Conservation (phyloP, 139 green algal species). For the Eudorina sp. region DNA sequence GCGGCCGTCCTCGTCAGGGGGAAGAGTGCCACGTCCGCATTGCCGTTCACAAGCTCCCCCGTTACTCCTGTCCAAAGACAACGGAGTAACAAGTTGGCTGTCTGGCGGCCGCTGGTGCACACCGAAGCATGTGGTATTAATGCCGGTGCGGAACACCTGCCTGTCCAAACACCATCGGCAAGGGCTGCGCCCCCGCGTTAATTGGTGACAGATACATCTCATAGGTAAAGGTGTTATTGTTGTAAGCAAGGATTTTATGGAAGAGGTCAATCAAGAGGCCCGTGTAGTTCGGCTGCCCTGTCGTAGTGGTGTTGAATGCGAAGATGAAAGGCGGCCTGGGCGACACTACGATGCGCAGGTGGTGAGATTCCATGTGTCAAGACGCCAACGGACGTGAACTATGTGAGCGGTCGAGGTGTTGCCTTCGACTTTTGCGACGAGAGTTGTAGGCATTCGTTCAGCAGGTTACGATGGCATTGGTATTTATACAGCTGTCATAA, state of each 20-base stretch:
- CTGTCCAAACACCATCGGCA: neutral
- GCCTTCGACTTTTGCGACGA: too few relatives aligned
- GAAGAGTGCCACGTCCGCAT: conserved; percentile 55
- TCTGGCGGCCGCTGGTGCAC: too few relatives aligned
- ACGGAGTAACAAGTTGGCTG: neutral
- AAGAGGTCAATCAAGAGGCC: conserved; percentile 16
- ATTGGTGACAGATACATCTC: neutral
- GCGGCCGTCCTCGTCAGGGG: conserved; percentile 49
- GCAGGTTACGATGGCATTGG: too few relatives aligned
- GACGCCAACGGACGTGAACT: too few relatives aligned
- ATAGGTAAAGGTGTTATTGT: neutral
- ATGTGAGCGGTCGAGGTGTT: neutral
- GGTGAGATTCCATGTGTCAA: neutral
- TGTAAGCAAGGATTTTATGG: neutral
- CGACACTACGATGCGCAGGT: neutral
- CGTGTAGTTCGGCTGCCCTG: neutral
- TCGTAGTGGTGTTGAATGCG: neutral
- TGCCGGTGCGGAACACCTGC: neutral
- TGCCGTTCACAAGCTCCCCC: conserved; percentile 21
- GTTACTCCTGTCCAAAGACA: conserved; percentile 17
- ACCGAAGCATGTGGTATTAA: neutral
- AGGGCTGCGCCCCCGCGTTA: neutral
- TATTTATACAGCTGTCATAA: too few relatives aligned
- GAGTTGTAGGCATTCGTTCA: too few relatives aligned
- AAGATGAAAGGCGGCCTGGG: neutral